Percentiles rank a stretch among this genome's conserved stretches.
These are phyloP conservation scores for Uromyces viciae-fabae DNA, from an alignment of 1,284 basidiomycete species.

Conservation along the genomic window DNA sequence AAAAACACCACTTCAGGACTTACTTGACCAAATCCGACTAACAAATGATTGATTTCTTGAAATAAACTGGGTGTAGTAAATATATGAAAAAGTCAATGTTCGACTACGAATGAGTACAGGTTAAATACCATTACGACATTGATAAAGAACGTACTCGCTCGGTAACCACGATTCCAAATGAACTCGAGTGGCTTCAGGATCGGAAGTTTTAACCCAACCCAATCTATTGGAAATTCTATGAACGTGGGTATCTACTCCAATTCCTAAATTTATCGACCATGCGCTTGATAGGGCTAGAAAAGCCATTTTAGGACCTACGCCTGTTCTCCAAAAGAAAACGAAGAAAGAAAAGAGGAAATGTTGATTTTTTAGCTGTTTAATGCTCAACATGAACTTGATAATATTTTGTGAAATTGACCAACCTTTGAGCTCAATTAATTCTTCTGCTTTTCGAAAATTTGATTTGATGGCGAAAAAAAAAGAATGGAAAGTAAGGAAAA, in stretches of 20 bases:
- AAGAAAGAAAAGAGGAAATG: too few relatives aligned
- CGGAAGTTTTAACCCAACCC: conserved; percentile 85
- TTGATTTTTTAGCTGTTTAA: conserved; percentile 53
- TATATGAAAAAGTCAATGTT: neutral
- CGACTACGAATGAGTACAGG: neutral
- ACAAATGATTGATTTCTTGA: conserved; percentile 75
- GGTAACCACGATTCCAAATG: conserved; percentile 91
- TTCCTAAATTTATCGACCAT: conserved; percentile 84
- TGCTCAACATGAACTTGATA: conserved; percentile 72
- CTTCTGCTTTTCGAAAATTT: neutral
- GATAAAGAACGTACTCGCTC: conserved; percentile 56
- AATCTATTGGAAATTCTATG: conserved; percentile 89
- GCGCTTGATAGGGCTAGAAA: conserved; percentile 68
- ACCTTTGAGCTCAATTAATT: conserved; percentile 29
- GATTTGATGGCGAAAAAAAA: neutral
- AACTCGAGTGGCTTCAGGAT: conserved; percentile 78
- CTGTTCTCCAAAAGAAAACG: conserved; percentile 20
- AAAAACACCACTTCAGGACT: conserved; percentile 42
- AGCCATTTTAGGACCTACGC: conserved; percentile 55
- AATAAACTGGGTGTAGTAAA: conserved; percentile 58
- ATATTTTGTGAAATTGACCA: neutral
- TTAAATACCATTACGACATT: neutral
- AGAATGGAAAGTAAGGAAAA: neutral
- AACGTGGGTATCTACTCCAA: conserved; percentile 94
- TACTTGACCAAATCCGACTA: conserved; percentile 91